Evolutionary conservation across 768 basidiomycete genomes (phyloP).

Genomic region (Boletus vermiculosoides): DNA sequence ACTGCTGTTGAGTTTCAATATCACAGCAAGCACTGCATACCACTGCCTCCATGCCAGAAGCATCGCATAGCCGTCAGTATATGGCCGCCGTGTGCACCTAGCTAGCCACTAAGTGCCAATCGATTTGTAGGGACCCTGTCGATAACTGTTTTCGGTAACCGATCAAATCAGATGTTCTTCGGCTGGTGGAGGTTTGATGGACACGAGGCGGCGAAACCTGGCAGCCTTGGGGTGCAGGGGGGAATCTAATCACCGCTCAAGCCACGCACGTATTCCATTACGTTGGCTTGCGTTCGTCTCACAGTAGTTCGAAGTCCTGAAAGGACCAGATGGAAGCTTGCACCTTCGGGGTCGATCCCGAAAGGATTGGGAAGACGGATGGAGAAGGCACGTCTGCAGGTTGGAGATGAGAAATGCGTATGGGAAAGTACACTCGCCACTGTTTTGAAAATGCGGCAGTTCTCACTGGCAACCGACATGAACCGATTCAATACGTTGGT

Average conservation of each 20-base stretch:
- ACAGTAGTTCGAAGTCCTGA: not conserved
- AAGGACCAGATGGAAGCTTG: not conserved
- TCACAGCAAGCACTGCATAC: conserved; percentile 21
- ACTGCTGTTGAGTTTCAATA: not conserved
- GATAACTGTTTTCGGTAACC: not conserved
- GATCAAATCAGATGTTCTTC: not conserved
- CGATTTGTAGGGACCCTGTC: not conserved
- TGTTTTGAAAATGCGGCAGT: not conserved
- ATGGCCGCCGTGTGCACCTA: not conserved
- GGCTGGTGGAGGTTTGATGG: not conserved
- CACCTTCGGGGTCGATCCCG: not conserved
- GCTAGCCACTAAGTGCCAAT: not conserved
- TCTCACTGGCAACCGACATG: not conserved
- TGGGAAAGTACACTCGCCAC: not conserved
- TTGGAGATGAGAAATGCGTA: not conserved
- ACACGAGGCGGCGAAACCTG: not conserved
- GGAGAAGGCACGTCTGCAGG: not conserved
- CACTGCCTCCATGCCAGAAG: conserved; percentile 7
- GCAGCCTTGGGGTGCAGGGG: not conserved
- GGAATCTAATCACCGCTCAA: not conserved
- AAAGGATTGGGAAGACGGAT: not conserved
- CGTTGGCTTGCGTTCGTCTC: not conserved
- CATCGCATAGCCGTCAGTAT: conserved; percentile 2
- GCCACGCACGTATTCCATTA: not conserved
- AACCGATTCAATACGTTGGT: not conserved